A percentile compares a stretch with the other conserved stretches of the same genome.
Evolutionary conservation across 352 stramenopile species (phyloP).

Genomic region (Phytophthora fragariae): DNA sequence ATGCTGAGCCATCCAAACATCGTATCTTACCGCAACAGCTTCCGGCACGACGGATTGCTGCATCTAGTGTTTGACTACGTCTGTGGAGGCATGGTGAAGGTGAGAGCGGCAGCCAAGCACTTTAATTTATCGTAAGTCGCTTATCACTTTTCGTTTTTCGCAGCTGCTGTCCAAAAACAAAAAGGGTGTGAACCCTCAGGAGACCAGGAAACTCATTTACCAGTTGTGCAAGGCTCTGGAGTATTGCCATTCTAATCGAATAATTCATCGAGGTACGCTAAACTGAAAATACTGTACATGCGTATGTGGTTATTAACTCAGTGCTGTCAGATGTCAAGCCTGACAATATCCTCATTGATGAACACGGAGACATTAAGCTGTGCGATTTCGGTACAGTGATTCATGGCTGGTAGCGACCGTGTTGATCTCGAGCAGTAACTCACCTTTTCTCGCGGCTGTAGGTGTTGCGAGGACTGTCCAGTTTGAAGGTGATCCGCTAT

Average conservation of each 20-base stretch:
- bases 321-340: constrained; percentile 73
- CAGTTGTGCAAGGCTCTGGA: constrained; percentile 82
- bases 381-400: constrained; percentile 72
- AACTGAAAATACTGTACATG: neutral
- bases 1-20: constrained; percentile 87
- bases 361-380: constrained; percentile 72
- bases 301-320: neutral
- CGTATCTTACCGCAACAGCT: constrained; percentile 84
- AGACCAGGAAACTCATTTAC: constrained; percentile 62
- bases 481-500: constrained; percentile 80
- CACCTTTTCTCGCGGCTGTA: constrained; percentile 9
- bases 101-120: constrained; percentile 21
- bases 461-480: constrained; percentile 77
- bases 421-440: neutral
- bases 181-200: constrained; percentile 61
- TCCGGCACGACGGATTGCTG: constrained; percentile 77
- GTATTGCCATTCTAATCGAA: constrained; percentile 79
- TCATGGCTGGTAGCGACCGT: neutral
- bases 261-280: constrained; percentile 78
- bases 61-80: constrained; percentile 87
- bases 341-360: constrained; percentile 85
- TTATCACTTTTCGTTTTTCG: neutral
- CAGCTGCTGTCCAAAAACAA: constrained; percentile 69
- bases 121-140: neutral
- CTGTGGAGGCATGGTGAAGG: constrained; percentile 74